Percentiles rank a stretch among this genome's conserved stretches.
Evolutionary conservation across 805 yeast genomes (phyloP).

Genomic region (Candida maesae): DNA sequence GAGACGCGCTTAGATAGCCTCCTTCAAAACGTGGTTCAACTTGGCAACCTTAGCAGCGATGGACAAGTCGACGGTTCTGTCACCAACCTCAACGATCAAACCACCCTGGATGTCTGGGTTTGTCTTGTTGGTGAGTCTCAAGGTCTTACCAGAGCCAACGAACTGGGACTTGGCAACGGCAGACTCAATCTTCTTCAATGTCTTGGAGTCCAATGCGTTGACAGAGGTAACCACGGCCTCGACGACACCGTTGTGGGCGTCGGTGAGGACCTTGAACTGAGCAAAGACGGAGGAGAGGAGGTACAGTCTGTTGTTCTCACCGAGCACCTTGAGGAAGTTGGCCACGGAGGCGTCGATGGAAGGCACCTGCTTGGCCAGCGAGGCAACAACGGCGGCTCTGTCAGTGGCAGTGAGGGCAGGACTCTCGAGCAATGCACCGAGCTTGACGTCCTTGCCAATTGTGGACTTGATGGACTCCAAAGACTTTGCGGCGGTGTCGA

Average conservation of each 20-base stretch:
- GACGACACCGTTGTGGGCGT: slow-evolving; percentile 87
- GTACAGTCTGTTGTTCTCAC: slow-evolving; percentile 90
- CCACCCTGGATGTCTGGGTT: slow-evolving; percentile 95
- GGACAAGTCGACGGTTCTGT: slow-evolving; percentile 92
- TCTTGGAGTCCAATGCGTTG: slow-evolving; percentile 75
- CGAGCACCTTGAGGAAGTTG: slow-evolving; percentile 80
- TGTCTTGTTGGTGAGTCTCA: slow-evolving; percentile 77
- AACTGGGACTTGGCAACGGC: slow-evolving; percentile 74
- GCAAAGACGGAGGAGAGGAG: slow-evolving; percentile 60
- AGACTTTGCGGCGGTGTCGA: slow-evolving; percentile 66
- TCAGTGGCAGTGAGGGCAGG: slow-evolving; percentile 80
- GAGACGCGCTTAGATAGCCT: slow-evolving; percentile 58
- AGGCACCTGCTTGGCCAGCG: slow-evolving; percentile 42
- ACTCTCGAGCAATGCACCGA: slow-evolving; percentile 60
- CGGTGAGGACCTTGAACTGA: slow-evolving; percentile 74
- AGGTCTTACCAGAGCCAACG: slow-evolving; percentile 83
- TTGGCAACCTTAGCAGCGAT: slow-evolving; percentile 79
- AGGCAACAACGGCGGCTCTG: slow-evolving; percentile 65
- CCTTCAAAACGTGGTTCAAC: slow-evolving; percentile 84
- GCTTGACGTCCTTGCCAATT: slow-evolving; percentile 59
- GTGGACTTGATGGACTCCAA: slow-evolving; percentile 54
- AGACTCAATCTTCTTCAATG: slow-evolving; percentile 70
- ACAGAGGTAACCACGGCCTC: slow-evolving; percentile 93
- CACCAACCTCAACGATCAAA: slow-evolving; percentile 92
- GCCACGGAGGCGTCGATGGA: slow-evolving; percentile 65